Evolutionary conservation across 163 green algal genomes (phyloP).

Genomic region (Smithsoniella earleae): DNA sequence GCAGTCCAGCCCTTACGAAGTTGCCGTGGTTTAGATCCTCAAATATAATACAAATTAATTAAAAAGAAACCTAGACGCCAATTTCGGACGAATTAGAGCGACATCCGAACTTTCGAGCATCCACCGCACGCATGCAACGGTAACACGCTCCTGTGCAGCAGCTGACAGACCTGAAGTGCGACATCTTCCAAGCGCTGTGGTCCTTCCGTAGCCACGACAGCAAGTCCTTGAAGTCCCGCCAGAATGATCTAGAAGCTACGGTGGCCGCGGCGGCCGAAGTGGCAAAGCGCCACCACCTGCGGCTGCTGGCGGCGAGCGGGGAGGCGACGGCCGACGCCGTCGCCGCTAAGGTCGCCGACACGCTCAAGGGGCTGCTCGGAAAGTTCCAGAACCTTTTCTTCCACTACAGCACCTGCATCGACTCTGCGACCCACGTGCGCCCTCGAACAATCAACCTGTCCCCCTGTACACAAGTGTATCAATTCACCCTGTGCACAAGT

Average conservation of each 20-base stretch:
- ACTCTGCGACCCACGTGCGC: background rate
- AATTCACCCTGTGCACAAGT: background rate
- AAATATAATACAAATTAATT: too few relatives aligned
- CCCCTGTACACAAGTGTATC: background rate
- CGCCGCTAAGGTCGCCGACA: background rate
- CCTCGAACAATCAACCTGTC: background rate
- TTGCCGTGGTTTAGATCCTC: too few relatives aligned
- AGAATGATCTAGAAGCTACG: background rate
- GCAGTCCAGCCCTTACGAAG: too few relatives aligned
- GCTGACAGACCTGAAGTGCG: background rate
- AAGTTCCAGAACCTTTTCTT: conserved; percentile 11
- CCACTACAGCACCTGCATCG: background rate
- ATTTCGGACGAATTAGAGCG: too few relatives aligned
- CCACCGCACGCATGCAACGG: too few relatives aligned
- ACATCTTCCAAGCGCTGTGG: conserved; percentile 6
- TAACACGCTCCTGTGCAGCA: too few relatives aligned
- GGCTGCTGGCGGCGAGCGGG: background rate
- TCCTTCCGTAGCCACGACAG: background rate
- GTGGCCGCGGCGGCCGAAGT: background rate
- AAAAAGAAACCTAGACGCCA: too few relatives aligned
- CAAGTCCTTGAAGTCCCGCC: background rate
- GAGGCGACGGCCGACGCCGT: background rate
- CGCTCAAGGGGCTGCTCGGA: background rate
- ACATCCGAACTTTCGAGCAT: too few relatives aligned
- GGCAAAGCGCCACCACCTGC: background rate